Percentiles rank a stretch among this genome's conserved stretches.
Evolutionary conservation across 1,284 basidiomycete genomes (phyloP).

Genomic region (Gomphus sp.): DNA sequence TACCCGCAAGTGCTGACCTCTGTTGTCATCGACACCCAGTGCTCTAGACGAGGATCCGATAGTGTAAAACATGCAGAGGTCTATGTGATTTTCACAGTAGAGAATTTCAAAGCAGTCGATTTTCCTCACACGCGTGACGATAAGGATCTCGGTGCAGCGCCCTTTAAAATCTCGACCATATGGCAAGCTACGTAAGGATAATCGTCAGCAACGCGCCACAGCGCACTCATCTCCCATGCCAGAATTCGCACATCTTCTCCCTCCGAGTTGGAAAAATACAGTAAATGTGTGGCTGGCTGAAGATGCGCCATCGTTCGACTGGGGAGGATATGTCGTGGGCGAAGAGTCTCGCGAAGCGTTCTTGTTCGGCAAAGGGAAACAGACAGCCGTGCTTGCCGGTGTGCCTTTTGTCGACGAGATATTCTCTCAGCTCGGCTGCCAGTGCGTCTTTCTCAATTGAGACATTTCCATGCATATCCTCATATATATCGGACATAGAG

Average conservation of each 20-base stretch:
- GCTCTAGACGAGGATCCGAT: too few species aligned
- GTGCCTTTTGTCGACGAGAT: constrained; percentile 95
- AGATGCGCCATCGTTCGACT: constrained; percentile 96
- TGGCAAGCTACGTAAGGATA: too few species aligned
- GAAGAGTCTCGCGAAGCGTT: constrained; percentile 82
- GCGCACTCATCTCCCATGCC: constrained; percentile 12
- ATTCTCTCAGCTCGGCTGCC: constrained; percentile 84
- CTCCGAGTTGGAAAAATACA: constrained; percentile 84
- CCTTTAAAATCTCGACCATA: too few species aligned
- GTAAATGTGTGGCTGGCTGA: constrained; percentile 84
- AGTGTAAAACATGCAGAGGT: too few species aligned
- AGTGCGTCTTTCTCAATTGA: constrained; percentile 46
- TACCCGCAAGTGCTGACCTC: too few species aligned
- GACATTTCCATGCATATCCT: not conserved
- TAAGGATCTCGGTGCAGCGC: too few species aligned
- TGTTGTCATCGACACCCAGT: too few species aligned
- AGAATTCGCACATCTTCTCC: constrained; percentile 65
- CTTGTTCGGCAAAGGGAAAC: constrained; percentile 78
- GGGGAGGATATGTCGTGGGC: constrained; percentile 95
- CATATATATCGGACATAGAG: constrained; percentile 28
- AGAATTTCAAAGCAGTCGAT: too few species aligned
- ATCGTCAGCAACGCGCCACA: too few species aligned
- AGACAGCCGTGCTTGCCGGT: constrained; percentile 80
- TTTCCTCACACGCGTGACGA: too few species aligned
- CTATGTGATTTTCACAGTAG: too few species aligned